These are phyloP conservation scores for Aquilaria yunnanensis DNA, from an alignment of 345 rosid species.

Conservation along the genomic window DNA sequence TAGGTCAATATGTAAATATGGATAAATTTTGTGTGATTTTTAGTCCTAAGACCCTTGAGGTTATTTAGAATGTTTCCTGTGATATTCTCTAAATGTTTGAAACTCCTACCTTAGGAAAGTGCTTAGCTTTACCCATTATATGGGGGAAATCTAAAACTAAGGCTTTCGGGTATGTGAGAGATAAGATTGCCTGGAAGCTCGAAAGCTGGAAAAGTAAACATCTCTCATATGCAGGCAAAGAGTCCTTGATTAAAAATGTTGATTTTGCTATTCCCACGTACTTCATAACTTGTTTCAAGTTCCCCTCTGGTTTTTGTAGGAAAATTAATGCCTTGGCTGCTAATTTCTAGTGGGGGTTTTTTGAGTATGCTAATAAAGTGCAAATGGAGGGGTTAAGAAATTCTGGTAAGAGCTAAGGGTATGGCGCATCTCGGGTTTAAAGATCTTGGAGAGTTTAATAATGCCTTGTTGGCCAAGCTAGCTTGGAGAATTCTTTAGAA, in stretches of 20 bases:
- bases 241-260: neutral
- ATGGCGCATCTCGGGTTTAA: neutral
- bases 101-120: neutral
- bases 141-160: neutral
- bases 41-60: neutral
- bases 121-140: neutral
- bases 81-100: neutral
- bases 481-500: neutral
- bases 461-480: neutral
- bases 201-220: neutral
- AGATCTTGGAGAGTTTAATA: neutral
- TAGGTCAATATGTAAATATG: neutral
- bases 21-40: neutral
- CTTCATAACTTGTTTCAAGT: neutral
- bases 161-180: neutral
- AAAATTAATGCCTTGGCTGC: neutral
- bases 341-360: neutral
- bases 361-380: neutral
- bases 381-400: neutral
- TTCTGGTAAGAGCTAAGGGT: neutral
- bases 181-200: neutral
- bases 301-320: neutral
- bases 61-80: neutral
- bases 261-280: neutral
- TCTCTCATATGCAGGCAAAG: neutral